Evolutionary conservation across 305 asterid species (phyloP).

Genomic region (Fraxinus paxiana): DNA sequence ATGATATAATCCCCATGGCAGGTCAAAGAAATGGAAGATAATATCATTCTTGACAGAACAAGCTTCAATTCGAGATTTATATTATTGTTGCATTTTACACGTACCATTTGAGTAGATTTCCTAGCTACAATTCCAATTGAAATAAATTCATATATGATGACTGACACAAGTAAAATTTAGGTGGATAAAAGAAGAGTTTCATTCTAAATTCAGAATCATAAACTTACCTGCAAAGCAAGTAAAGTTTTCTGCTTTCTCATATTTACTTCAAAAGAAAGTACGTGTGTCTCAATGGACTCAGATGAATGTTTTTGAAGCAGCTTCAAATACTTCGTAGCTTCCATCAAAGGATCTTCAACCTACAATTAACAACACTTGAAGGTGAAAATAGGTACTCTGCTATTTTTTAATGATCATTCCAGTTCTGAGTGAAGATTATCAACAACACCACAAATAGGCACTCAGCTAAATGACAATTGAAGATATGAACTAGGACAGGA

Average conservation of each 20-base stretch:
- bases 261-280: slow-evolving; percentile 89
- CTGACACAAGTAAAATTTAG: neutral
- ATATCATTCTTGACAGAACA: neutral
- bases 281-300: slow-evolving; percentile 73
- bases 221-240: slow-evolving; percentile 80
- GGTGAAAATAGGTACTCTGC: neutral
- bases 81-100: neutral
- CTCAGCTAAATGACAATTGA: neutral
- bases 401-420: neutral
- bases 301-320: slow-evolving; percentile 92
- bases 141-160: neutral
- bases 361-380: slow-evolving; percentile 27
- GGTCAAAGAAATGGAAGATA: slow-evolving; percentile 11
- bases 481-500: neutral
- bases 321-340: slow-evolving; percentile 95
- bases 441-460: neutral
- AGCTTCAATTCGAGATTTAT: neutral
- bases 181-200: slow-evolving; percentile 8
- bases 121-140: neutral
- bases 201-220: neutral
- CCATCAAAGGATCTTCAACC: slow-evolving; percentile 88
- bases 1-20: neutral
- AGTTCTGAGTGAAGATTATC: neutral
- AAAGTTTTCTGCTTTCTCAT: slow-evolving; percentile 80
- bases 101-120: neutral